A percentile compares a stretch with the other conserved stretches of the same genome.
Conservation (phyloP, 768 basidiomycete species). For the Russula emetica region DNA sequence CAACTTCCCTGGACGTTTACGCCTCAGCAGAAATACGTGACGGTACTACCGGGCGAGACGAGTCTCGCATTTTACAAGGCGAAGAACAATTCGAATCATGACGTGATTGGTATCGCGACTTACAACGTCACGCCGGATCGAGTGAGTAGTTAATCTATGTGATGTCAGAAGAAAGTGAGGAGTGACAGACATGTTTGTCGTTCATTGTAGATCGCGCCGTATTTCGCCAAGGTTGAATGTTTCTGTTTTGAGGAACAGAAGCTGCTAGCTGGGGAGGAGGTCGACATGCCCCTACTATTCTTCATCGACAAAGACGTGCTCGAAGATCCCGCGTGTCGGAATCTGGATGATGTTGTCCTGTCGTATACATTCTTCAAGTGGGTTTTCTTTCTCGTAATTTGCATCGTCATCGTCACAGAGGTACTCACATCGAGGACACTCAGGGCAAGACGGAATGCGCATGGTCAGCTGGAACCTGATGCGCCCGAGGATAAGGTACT, state of each 20-base stretch:
- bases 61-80: slow-evolving; percentile 95
- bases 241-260: slow-evolving; percentile 99
- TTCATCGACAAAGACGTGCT: slow-evolving; percentile 98
- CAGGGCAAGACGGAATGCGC: slow-evolving; percentile 81
- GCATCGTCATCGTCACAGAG: not conserved
- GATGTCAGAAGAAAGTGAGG: not conserved
- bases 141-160: slow-evolving; percentile 44
- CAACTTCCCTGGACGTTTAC: slow-evolving; percentile 90
- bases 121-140: slow-evolving; percentile 99
- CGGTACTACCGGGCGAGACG: slow-evolving; percentile 91
- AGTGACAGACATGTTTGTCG: not conserved
- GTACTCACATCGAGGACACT: not conserved
- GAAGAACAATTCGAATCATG: slow-evolving; percentile 75
- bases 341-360: slow-evolving; percentile 86
- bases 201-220: slow-evolving; percentile 79
- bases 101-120: slow-evolving; percentile 97
- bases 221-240: slow-evolving; percentile 99
- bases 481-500: slow-evolving; percentile 76
- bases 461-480: slow-evolving; percentile 88
- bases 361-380: slow-evolving; percentile 98
- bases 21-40: slow-evolving; percentile 86
- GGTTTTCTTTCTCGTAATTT: slow-evolving; percentile 29
- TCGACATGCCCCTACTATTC: slow-evolving; percentile 97
- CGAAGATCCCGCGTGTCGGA: slow-evolving; percentile 84
- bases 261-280: slow-evolving; percentile 89